Evolutionary conservation across 2,329 filamentous ascomycete genomes (phyloP), one percentile per base, ranked within the genome.

Genomic region (Ophiocordyceps sinensis): DNA sequence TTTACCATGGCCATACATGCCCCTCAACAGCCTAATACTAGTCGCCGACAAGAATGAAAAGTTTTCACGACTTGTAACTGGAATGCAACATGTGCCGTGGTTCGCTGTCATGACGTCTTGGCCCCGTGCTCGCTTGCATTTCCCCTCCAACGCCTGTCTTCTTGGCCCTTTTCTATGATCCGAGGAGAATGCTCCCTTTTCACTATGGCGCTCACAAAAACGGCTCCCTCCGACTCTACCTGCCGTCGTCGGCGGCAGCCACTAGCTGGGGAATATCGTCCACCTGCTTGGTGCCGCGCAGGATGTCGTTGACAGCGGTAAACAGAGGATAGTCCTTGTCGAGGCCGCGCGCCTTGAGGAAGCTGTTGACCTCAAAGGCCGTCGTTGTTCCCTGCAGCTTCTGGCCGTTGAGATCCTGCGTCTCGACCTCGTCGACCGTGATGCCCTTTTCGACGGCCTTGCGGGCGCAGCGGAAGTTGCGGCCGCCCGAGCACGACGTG

Each of bases 301-400:
- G 64, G 51, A 94, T 88, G 49, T 61, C 77, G 47, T 85, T 79
- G 39, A 96, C 88, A 1, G 86, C 85, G 9, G 86, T 95, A 59
- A 98, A 93, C 6, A 98, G 67, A 17, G 91, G 91, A 59, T 94
- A 98, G 40, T 94, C 82, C 28, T 76, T 68, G 64, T 93, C 87
- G 48, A 81, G 65, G 1, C 82, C 83, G 49, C 83, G 73, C 39
- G 77, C 76, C 67, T 82, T 85, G 55, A 98, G 64, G 63, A 96
- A 96, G 39, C 72, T 78, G 65, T 94, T 85, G 35, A 98, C 88
- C 61, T 98, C 91, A 47, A 80, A 76, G 9, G 91, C 88, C 3
- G 91, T 98, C 51, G 81, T 81, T 0, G 87, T 96, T 31, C 91
- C 91, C 66, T 98, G 91, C 44, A 98, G 69, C 68, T 93, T 94